Evolutionary conservation across 805 yeast genomes (phyloP).

Genomic region (Komagataella pseudopastoris): DNA sequence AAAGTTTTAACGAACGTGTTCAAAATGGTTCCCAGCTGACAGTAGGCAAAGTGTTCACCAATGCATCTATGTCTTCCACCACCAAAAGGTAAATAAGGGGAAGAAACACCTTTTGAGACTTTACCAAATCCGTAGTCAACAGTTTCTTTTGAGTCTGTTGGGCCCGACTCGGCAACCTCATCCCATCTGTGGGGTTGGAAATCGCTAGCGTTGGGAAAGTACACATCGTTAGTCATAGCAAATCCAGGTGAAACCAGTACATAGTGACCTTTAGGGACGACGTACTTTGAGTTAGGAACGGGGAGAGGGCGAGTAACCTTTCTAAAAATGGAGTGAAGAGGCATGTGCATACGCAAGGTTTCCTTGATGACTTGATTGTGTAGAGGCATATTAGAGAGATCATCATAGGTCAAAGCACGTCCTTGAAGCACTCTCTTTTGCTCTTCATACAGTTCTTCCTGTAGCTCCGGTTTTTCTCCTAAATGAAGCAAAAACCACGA

Average conservation of each 20-base stretch:
- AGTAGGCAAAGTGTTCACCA: conserved; percentile 96
- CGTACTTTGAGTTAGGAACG: conserved; percentile 65
- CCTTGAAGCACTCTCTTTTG: conserved; percentile 49
- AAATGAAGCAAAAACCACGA: conserved; percentile 90
- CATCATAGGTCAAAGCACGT: conserved; percentile 66
- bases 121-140: conserved; percentile 97
- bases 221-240: conserved; percentile 62
- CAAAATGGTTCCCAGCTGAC: conserved; percentile 80
- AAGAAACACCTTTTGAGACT: conserved; percentile 87
- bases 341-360: conserved; percentile 91
- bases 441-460: conserved; percentile 69
- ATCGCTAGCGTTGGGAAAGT: conserved; percentile 60
- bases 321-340: conserved; percentile 92
- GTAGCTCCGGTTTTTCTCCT: conserved; percentile 77
- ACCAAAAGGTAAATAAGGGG: conserved; percentile 96
- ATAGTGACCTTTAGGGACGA: conserved; percentile 81
- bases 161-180: conserved; percentile 12
- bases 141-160: conserved; percentile 15
- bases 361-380: conserved; percentile 81
- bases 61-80: conserved; percentile 99
- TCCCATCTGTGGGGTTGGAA: conserved; percentile 91
- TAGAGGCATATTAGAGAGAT: conserved; percentile 67
- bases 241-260: conserved; percentile 93
- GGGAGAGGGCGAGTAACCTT: conserved; percentile 68
- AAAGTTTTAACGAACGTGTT: conserved; percentile 61